Evolutionary conservation across 208 protist species (phyloP).

Genomic region (Phytomonas sp.): DNA sequence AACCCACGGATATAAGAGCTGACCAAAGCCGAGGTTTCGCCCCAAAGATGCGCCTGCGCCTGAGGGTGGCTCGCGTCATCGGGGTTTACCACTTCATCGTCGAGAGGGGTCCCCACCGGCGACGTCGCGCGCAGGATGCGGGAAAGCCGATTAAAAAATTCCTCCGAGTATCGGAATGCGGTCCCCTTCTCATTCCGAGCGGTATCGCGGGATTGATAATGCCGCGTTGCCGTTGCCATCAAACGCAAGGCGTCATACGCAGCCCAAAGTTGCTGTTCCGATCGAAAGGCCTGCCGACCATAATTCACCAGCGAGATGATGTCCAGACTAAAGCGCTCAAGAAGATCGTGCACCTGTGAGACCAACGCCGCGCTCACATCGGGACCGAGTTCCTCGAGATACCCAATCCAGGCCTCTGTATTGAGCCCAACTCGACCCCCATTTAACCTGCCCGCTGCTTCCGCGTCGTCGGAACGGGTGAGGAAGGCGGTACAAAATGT

Average conservation of each 20-base stretch:
- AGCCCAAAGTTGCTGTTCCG: slow-evolving; percentile 1
- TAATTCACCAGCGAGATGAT: not conserved
- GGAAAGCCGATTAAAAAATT: not conserved
- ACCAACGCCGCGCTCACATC: not conserved
- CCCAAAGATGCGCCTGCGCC: not conserved
- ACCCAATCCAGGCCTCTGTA: not conserved
- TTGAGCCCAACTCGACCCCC: not conserved
- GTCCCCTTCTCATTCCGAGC: not conserved
- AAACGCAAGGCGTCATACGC: not conserved
- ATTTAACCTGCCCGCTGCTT: not conserved
- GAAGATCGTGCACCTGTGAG: not conserved
- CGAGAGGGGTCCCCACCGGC: not conserved
- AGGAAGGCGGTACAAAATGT: slow-evolving; percentile 42
- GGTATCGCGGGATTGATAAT: not conserved
- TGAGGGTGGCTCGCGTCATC: not conserved
- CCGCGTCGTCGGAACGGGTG: not conserved
- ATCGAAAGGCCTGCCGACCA: not conserved
- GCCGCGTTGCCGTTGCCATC: not conserved
- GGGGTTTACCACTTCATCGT: not conserved
- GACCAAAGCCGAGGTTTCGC: not conserved
- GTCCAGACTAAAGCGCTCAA: not conserved
- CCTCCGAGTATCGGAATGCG: not conserved
- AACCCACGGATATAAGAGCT: not conserved
- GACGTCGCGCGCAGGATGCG: not conserved
- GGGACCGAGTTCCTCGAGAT: not conserved